A percentile compares a stretch with the other conserved stretches of the same genome.
phyloP scores from a whole-genome alignment of 1,139 yeast genomes.

The Taphrina pruni region DNA sequence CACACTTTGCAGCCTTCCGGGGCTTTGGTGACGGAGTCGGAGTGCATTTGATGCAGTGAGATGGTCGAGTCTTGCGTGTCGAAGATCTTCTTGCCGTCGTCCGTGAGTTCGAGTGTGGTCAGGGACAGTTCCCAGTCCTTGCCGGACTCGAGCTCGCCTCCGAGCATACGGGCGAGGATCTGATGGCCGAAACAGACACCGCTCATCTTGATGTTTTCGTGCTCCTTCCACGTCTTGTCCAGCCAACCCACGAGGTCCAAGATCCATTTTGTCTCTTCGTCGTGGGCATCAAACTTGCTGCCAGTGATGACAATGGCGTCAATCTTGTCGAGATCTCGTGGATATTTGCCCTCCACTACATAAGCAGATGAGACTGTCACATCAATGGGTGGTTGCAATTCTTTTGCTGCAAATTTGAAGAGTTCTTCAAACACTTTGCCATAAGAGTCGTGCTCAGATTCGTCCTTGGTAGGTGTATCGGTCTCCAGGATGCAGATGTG shows the following conservation, averaged over 20 bases:
- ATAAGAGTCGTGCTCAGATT: conserved; percentile 34
- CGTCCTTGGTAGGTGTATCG: conserved; percentile 29
- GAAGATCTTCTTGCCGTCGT: conserved; percentile 51
- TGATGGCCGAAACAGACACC: conserved; percentile 86
- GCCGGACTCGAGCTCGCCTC: conserved; percentile 65
- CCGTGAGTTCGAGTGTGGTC: conserved; percentile 58
- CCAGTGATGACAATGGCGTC: conserved; percentile 68
- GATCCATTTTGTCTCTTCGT: conserved; percentile 61
- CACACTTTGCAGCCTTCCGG: conserved; percentile 57
- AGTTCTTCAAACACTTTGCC: conserved; percentile 36
- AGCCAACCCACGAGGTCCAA: conserved; percentile 53
- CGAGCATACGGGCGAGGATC: conserved; percentile 68
- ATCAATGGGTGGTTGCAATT: conserved; percentile 7
- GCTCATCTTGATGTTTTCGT: conserved; percentile 50
- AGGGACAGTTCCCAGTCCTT: conserved; percentile 79
- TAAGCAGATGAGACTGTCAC: conserved; percentile 17
- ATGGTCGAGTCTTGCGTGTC: conserved; percentile 49
- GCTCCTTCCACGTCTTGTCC: conserved; percentile 37
- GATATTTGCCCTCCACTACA: conserved; percentile 24
- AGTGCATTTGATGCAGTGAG: conserved; percentile 67
- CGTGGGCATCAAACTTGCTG: conserved; percentile 58
- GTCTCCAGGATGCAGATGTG: conserved; percentile 31
- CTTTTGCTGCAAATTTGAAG: conserved; percentile 21
- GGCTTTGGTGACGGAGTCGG: conserved; percentile 65
- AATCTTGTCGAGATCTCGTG: conserved; percentile 51